These are phyloP conservation scores for Jaapia argillacea DNA, from an alignment of 768 basidiomycete species.

Conservation along the genomic window DNA sequence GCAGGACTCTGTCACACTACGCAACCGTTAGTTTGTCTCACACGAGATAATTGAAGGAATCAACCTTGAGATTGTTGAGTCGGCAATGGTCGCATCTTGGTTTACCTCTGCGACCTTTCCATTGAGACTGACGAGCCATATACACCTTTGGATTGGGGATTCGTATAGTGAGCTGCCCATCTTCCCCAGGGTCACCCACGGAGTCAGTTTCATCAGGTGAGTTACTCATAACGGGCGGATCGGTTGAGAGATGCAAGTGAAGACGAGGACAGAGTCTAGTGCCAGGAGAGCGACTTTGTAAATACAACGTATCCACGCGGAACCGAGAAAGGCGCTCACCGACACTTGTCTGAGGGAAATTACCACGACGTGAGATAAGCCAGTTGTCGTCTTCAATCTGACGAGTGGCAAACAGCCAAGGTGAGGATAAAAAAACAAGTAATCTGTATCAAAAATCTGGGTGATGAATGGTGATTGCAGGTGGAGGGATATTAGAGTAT, in stretches of 20 bases:
- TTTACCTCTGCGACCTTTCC: slow-evolving; percentile 68
- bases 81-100: slow-evolving; percentile 70
- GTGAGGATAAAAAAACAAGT: too few relatives aligned
- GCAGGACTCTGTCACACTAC: slow-evolving; percentile 63
- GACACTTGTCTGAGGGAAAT: background rate
- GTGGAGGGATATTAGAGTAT: too few relatives aligned
- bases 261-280: too few relatives aligned
- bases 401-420: too few relatives aligned
- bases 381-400: too few relatives aligned
- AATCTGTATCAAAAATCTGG: too few relatives aligned
- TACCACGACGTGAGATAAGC: background rate
- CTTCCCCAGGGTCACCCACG: background rate
- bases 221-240: background rate
- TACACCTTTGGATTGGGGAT: slow-evolving; percentile 61
- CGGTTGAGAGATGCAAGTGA: too few relatives aligned
- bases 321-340: too few relatives aligned
- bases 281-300: too few relatives aligned
- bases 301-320: too few relatives aligned
- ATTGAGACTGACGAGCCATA: slow-evolving; percentile 61
- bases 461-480: too few relatives aligned
- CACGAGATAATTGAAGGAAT: slow-evolving; percentile 14
- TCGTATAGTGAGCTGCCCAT: slow-evolving; percentile 39
- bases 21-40: slow-evolving; percentile 4
- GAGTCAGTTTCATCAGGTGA: background rate
- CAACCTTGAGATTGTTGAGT: slow-evolving; percentile 59